A percentile compares a stretch with the other conserved stretches of the same genome.
These are phyloP conservation scores for Aegilops umbellulata DNA, from an alignment of 176 grass and related monocot genomes.

Conservation along the genomic window DNA sequence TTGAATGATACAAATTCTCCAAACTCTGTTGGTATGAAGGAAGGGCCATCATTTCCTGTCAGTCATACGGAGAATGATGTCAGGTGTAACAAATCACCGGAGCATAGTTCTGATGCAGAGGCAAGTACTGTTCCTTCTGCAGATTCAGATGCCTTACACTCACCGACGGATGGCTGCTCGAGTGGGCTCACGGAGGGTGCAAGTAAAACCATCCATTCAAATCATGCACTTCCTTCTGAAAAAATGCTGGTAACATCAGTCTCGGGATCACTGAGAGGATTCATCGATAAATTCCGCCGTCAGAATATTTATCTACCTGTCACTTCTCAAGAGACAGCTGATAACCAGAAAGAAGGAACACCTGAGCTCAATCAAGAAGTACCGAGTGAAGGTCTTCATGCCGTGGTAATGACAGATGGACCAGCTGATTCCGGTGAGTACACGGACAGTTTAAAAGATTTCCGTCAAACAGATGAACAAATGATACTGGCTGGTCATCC, in stretches of 20 bases:
- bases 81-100: background rate
- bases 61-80: constrained; percentile 23
- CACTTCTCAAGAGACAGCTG: constrained; percentile 41
- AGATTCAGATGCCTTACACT: background rate
- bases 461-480: constrained; percentile 23
- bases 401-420: background rate
- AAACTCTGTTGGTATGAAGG: constrained; percentile 9
- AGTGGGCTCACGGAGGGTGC: background rate
- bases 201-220: background rate
- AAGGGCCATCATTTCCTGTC: background rate
- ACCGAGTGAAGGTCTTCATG: background rate
- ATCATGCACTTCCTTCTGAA: constrained; percentile 20
- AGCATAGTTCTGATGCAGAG: background rate
- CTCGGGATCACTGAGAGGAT: constrained; percentile 28
- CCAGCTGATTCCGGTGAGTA: constrained; percentile 26
- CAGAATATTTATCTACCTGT: constrained; percentile 53
- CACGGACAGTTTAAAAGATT: constrained; percentile 9
- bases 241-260: background rate
- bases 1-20: constrained; percentile 41
- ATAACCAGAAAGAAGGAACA: constrained; percentile 37
- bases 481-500: background rate
- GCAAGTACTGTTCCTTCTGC: background rate
- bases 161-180: background rate
- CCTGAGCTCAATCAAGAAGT: constrained; percentile 28
- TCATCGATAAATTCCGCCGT: constrained; percentile 26